Conservation (phyloP, 495 filamentous ascomycete genomes). For the Aspergillus baeticus region DNA sequence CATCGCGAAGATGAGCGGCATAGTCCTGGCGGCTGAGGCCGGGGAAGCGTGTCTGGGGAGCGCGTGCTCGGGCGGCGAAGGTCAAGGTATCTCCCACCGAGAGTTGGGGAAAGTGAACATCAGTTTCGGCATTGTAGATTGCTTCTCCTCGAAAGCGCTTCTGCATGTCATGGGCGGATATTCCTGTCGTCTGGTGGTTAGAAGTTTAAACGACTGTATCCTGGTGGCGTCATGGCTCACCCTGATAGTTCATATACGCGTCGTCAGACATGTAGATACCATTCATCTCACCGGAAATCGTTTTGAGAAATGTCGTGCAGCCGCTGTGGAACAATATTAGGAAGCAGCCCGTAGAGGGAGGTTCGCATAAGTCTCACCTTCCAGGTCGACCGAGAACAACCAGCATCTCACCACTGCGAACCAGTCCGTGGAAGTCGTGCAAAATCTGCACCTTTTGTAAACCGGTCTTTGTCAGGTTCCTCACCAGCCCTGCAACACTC, state of each 20-base stretch:
- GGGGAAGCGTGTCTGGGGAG: constrained; percentile 45
- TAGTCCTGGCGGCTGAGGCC: constrained; percentile 48
- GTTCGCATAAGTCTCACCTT: constrained; percentile 19
- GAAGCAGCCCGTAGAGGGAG: too few relatives aligned
- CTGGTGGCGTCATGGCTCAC: background rate
- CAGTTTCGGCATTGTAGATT: constrained; percentile 64
- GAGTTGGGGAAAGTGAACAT: constrained; percentile 66
- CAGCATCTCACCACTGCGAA: constrained; percentile 76
- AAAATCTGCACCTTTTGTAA: constrained; percentile 67
- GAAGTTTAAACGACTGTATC: constrained; percentile 59
- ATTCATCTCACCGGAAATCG: constrained; percentile 67
- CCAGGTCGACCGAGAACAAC: constrained; percentile 76
- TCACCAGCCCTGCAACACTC: constrained; percentile 47
- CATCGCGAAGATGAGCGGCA: constrained; percentile 51
- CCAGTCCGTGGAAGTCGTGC: constrained; percentile 66
- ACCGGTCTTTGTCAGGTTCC: constrained; percentile 41
- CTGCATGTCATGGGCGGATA: constrained; percentile 61
- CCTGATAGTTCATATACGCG: constrained; percentile 68
- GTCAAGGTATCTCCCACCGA: constrained; percentile 65
- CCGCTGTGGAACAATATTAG: constrained; percentile 29
- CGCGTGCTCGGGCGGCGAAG: constrained; percentile 57
- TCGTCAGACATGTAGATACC: constrained; percentile 62
- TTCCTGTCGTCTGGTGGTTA: constrained; percentile 70
- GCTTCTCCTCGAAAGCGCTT: constrained; percentile 66
- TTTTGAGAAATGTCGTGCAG: constrained; percentile 75